These are phyloP conservation scores for Solanum arcanum DNA, from an alignment of 257 asterid species.

Conservation along the genomic window DNA sequence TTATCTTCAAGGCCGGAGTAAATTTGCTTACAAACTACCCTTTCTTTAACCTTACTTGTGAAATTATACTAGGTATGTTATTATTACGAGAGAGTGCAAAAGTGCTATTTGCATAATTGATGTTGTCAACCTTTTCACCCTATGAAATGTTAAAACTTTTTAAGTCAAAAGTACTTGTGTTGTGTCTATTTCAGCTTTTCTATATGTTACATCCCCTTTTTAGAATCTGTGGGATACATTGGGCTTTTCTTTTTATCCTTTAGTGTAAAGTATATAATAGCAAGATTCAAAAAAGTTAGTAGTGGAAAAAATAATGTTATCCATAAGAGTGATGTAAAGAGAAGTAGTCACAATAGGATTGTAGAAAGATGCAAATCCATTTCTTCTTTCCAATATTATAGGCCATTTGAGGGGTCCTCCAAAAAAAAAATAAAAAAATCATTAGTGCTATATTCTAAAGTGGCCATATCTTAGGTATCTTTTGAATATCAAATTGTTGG, in stretches of 20 bases:
- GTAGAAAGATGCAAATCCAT: neutral
- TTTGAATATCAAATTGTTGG: neutral
- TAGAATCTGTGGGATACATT: neutral
- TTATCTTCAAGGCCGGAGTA: neutral
- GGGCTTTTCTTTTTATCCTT: neutral
- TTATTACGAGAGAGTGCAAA: neutral
- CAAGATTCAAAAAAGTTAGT: neutral
- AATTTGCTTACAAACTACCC: no score
- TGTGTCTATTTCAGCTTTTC: neutral
- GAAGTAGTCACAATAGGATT: neutral
- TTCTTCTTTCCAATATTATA: neutral
- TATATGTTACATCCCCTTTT: neutral
- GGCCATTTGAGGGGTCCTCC: neutral
- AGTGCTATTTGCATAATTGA: neutral
- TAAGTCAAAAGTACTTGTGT: neutral
- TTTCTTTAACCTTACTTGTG: fast-evolving
- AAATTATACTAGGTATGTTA: neutral
- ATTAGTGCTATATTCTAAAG: neutral
- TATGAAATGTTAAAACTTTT: neutral
- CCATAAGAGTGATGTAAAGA: neutral
- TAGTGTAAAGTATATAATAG: neutral
- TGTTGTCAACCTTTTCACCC: neutral
- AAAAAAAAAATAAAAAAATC: neutral
- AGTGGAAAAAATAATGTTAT: neutral
- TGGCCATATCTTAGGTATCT: neutral